Base-by-base conservation (phyloP, 2,329 filamentous ascomycete species). In the Pseudogymnoascus sp. region DNA sequence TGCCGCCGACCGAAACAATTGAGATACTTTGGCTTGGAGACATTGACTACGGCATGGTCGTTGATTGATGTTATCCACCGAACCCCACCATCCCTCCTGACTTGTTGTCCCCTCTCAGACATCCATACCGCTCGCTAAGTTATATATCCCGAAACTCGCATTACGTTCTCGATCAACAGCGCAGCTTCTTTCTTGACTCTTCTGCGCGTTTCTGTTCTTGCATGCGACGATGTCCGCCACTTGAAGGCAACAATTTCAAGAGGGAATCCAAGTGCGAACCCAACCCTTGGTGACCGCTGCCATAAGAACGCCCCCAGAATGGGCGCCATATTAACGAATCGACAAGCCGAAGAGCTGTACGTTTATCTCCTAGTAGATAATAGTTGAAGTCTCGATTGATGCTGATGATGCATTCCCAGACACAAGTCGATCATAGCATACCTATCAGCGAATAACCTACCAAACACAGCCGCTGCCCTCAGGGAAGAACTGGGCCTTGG, bases 401-500 rank as follows among this genome's bases (percentile, higher is more conserved):
- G 49, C 29, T 33, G 21, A 55, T 16, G n/a, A 55, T 65, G 29
- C 52, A 23, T 41, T 66, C 62, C 66, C 77, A 95, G 91, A 72
- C 91, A 97, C 81, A 96, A 96, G 79, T 90, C 92, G 66, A 91
- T 97, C 69, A 89, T 96, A 72, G 91, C 92, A 68, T 97, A 97
- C 74, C 81, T 96, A 19, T 81, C 85, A 55, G 86, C 90, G 35
- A 87, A 84, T 72, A 88, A 88, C 72, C 83, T 94, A 43, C 77
- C 85, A 29, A 84, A 85, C 63, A 87, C 84, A 65, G 89, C 90
- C 43, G 79, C 85, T 49, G 84, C 88, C 23, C 79, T 97, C 64
- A 85, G 91, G 65, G 82, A 89, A 71, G 92, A 97, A 75, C 78
- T 90, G n/a, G 81, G 82, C 62, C 82, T 96, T 4, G 83, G 86